Evolutionary conservation across 1,284 basidiomycete species (phyloP).

Genomic region (Mycena sp.): DNA sequence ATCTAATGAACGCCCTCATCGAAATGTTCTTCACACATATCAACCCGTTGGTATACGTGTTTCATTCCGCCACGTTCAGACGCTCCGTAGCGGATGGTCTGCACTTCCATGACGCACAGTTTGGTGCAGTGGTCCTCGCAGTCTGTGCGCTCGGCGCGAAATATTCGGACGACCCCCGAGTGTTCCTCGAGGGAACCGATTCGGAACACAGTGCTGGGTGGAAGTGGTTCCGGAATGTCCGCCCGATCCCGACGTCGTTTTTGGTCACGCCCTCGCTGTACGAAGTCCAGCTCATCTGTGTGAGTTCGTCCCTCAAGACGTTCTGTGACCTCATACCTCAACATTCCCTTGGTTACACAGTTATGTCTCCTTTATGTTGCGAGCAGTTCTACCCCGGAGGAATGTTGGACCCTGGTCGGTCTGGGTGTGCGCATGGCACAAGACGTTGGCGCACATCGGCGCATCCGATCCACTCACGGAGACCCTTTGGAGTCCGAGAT

Average conservation of each 20-base stretch:
- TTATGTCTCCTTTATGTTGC: conserved; percentile 20
- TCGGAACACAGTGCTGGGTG: conserved; percentile 28
- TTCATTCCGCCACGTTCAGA: conserved; percentile 23
- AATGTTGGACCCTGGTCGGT: conserved; percentile 5
- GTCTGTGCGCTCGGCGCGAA: conserved; percentile 29
- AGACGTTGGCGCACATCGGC: conserved; percentile 25
- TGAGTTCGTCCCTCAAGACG: too few species aligned
- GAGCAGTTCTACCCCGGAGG: conserved; percentile 12
- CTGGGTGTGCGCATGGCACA: conserved; percentile 21
- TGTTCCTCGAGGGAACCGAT: conserved; percentile 19
- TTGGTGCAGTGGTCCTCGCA: conserved; percentile 25
- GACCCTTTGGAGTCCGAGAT: conserved; percentile 17
- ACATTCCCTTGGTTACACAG: background rate
- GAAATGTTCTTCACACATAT: conserved; percentile 22
- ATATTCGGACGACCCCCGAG: conserved; percentile 24
- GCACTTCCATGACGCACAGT: conserved; percentile 21
- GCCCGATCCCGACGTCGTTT: conserved; percentile 10
- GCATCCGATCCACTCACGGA: conserved; percentile 17
- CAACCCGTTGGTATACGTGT: conserved; percentile 14
- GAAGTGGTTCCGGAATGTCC: conserved; percentile 28
- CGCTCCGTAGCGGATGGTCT: conserved; percentile 13
- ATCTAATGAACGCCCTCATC: conserved; percentile 23
- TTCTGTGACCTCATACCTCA: background rate
- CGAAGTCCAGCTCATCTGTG: conserved; percentile 16
- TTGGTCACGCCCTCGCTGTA: conserved; percentile 8